A percentile compares a stretch with the other conserved stretches of the same genome.
phyloP scores from a whole-genome alignment of 1,284 basidiomycete species.

The Uromyces viciae-fabae region DNA sequence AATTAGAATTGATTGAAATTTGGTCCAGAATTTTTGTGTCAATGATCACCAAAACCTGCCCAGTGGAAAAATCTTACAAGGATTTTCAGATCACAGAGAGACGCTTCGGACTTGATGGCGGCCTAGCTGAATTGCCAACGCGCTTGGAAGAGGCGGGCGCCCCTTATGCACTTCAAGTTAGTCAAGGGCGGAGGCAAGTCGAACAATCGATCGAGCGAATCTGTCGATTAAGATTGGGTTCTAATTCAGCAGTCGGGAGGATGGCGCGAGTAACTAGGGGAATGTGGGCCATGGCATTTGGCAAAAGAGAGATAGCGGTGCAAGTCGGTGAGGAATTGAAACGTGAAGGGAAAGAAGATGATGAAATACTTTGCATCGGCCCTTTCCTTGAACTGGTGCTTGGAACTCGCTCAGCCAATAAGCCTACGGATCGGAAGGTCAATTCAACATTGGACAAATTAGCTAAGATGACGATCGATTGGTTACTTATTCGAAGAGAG shows the following conservation, averaged over 20 bases:
- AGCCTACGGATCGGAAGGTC: not conserved
- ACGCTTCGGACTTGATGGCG: constrained; percentile 19
- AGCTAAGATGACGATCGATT: constrained; percentile 35
- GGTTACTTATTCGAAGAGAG: constrained; percentile 27
- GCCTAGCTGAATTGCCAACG: constrained; percentile 26
- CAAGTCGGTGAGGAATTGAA: constrained; percentile 7
- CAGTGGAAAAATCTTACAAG: constrained; percentile 6
- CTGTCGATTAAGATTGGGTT: constrained; percentile 3
- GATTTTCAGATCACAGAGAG: not conserved
- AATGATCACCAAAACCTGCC: constrained; percentile 46
- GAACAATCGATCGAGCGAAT: constrained; percentile 37
- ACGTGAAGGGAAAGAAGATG: not conserved
- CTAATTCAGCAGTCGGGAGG: constrained; percentile 9
- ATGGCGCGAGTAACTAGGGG: constrained; percentile 28
- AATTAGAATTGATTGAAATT: constrained; percentile 46
- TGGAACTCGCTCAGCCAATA: not conserved
- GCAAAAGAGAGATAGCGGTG: not conserved
- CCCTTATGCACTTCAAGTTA: constrained; percentile 27
- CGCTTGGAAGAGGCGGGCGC: constrained; percentile 35
- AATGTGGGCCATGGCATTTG: constrained; percentile 41
- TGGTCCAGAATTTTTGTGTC: constrained; percentile 49
- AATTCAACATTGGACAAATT: constrained; percentile 27
- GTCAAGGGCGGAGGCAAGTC: not conserved
- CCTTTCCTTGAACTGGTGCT: constrained; percentile 24
- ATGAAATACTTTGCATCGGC: not conserved